Base-by-base conservation (phyloP, 1,284 basidiomycete genomes). In the Cutaneotrichosporon dermatis region DNA sequence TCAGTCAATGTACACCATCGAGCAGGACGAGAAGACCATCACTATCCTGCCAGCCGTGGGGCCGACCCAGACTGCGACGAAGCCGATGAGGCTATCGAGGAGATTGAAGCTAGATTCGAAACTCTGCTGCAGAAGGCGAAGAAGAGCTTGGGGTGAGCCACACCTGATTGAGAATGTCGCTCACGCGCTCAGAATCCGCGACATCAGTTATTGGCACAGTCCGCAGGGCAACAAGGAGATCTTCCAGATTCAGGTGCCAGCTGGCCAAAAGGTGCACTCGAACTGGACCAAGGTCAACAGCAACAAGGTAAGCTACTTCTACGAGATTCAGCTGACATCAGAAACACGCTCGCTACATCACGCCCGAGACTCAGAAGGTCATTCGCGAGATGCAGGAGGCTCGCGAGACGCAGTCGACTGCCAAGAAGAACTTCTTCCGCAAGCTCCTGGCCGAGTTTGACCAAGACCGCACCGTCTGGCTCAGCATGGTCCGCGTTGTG, bases 361-460 rank as follows among this genome's bases (percentile, higher is more conserved):
- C 92, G 3, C 87, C 88, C 0, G 82, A 87, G 25, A 83, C 92
- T 1, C 83, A 85, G 57, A 72, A 83, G 3, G 84, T 85, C 33
- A 85, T 97, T 56, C 86, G 90, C 40, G 80, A 84, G 57, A 82
- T 95, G 48, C 96, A 97, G 76, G 94, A 98, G 79, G 92, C 90
- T 4, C 85, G 90, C 37, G 94, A 98, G 78, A 92, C 86, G 56
- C 86, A 88, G 46, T 88, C 83, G 57, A 83, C 84, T 1, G 86
- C 86, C 6, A 85, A 91, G 77, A 90, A 88, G 73, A 82, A 84
- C 15, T 98, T 95, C 80, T 90, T 87, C 74, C 82, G 82, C 62
- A 83, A 86, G n/a, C 79, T 96, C 2, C 90, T 86, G 69, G 83
- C 80, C 10, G 90, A 93, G 78, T 98, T 97, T 72, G 91, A 94